phyloP scores from a whole-genome alignment of 345 rosid species.

The Gossypium anomalum region DNA sequence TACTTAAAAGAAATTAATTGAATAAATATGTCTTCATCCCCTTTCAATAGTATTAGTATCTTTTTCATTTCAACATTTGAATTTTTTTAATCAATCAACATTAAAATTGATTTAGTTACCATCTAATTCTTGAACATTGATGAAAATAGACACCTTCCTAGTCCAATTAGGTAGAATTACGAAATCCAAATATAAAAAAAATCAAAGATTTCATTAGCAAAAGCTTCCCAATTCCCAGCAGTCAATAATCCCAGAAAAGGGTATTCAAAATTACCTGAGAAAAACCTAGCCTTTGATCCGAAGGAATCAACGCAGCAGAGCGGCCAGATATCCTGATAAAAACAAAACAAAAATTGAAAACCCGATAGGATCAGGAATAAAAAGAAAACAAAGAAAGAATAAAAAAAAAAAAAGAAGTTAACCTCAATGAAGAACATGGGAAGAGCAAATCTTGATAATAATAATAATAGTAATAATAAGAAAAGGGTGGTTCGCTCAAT shows the following conservation, averaged over 20 bases:
- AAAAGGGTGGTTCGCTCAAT: not conserved
- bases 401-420: not conserved
- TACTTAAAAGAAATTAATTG: too few species aligned
- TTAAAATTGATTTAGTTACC: not conserved
- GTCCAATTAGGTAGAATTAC: not conserved
- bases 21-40: too few species aligned
- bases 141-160: not conserved
- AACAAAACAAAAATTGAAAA: not conserved
- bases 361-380: not conserved
- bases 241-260: not conserved
- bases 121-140: not conserved
- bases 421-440: constrained; percentile 16
- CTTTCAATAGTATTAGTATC: too few species aligned
- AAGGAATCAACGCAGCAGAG: constrained; percentile 3
- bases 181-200: not conserved
- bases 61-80: not conserved
- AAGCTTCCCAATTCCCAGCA: not conserved
- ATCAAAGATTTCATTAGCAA: not conserved
- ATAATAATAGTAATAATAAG: too few species aligned
- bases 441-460: not conserved
- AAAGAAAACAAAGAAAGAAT: not conserved
- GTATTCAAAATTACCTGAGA: constrained; percentile 3
- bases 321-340: constrained; percentile 3
- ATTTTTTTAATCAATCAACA: not conserved
- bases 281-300: constrained; percentile 9